Evolutionary conservation across 2,329 filamentous ascomycete genomes (phyloP), one percentile per base, ranked within the genome.

Genomic region (Penicillium sclerotigenum): DNA sequence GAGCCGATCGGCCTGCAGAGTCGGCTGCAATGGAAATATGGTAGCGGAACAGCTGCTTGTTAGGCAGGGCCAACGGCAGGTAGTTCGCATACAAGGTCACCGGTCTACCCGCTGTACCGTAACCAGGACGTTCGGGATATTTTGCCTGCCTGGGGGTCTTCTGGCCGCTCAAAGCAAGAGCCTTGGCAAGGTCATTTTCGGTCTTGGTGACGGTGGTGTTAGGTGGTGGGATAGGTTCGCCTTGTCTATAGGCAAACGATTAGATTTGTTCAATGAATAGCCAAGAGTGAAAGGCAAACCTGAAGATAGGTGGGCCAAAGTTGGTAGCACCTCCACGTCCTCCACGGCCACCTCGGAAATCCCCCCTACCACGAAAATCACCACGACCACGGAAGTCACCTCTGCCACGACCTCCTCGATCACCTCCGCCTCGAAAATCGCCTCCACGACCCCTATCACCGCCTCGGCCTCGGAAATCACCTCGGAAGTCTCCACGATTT

Each of bases 21-120:
- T 70, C 65, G 4, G 64, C 65, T 1, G 60, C 57, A 20, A 73
- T 66, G 9, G 68, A 60, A 20, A 81, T 60, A 31, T 71, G 69
- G 56, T 81, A 81, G 4, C 75, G 72, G 53, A 68, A 76, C 2
- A 81, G 61, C 1, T 67, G 53, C 56, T 69, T 73, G n/a, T 57
- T 72, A 10, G 67, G 71, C 9, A 73, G 71, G 9, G 64, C 71
- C 38, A 77, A 60, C 14, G 71, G 59, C 46, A 77, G 67, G 42
- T 75, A 76, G 53, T 77, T 77, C 31, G 75, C 71, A 61, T 70
- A 75, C 1, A 77, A 62, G 2, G 60, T 60, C 5, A 75, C 63
- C 2, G 59, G 52, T 16, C 40, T 56, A 16, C 75, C 74, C 28
- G 58, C 58, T 1, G 69, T 74, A 20, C 74, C 75, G 57, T 69